These are phyloP conservation scores for Centrapalus pauciflorus DNA, from an alignment of 129 eudicot genomes.

Conservation along the genomic window DNA sequence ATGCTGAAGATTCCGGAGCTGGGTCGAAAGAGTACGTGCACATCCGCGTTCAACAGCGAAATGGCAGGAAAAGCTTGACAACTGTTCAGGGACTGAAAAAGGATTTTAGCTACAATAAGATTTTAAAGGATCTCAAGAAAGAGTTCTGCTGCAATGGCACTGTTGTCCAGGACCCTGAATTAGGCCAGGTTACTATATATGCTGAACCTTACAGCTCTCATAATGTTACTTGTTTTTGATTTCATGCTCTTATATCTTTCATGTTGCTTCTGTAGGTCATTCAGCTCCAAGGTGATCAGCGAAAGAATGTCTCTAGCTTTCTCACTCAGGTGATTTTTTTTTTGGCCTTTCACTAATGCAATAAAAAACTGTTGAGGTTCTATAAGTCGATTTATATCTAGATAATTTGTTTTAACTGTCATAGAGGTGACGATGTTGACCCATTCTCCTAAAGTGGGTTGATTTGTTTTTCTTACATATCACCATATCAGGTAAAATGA, in stretches of 20 bases:
- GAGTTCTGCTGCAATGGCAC: slow-evolving; percentile 85
- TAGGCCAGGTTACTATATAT: slow-evolving; percentile 53
- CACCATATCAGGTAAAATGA: too few species aligned
- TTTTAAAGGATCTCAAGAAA: too few species aligned
- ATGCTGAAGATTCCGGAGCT: too few species aligned
- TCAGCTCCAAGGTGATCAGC: slow-evolving; percentile 70
- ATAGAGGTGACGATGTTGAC: too few species aligned
- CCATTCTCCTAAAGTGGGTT: too few species aligned
- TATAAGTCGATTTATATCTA: too few species aligned
- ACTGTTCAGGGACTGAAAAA: slow-evolving; percentile 75
- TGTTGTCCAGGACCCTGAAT: slow-evolving; percentile 68
- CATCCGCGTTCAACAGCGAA: slow-evolving; percentile 64
- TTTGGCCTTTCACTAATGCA: too few species aligned
- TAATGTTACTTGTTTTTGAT: not conserved
- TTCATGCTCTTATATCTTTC: not conserved
- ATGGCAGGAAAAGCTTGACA: slow-evolving; percentile 75
- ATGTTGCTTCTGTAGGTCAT: slow-evolving; percentile 36
- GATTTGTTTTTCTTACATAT: too few species aligned
- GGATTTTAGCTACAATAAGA: too few species aligned
- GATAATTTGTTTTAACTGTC: too few species aligned
- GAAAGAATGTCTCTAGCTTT: slow-evolving; percentile 58
- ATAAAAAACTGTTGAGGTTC: too few species aligned
- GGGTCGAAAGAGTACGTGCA: slow-evolving; percentile 67
- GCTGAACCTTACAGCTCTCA: too few species aligned
- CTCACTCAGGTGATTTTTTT: slow-evolving; percentile 67